A percentile compares a stretch with the other conserved stretches of the same genome.
Evolutionary conservation across 306 rosid genomes (phyloP).

Genomic region (Albizia julibrissin): DNA sequence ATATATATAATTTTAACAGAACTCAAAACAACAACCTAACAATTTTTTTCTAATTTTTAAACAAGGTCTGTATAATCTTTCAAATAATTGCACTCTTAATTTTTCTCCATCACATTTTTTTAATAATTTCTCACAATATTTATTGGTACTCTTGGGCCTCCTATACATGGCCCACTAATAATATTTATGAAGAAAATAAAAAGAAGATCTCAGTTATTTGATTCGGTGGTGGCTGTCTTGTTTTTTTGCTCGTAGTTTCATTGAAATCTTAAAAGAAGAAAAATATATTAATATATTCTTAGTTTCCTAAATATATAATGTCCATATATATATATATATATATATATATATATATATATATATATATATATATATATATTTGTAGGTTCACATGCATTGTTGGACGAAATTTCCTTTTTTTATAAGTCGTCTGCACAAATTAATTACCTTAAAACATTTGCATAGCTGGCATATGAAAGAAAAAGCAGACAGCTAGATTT

Average conservation of each 20-base stretch:
- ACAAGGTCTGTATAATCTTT: neutral
- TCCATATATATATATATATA: too few species aligned
- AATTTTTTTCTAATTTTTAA: neutral
- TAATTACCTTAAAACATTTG: neutral
- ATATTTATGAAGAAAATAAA: neutral
- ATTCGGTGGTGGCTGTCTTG: neutral
- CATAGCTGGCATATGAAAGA: neutral
- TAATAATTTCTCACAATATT: neutral
- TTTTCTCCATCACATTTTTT: neutral
- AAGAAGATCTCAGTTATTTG: neutral
- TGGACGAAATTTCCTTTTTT: neutral
- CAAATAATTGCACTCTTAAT: neutral
- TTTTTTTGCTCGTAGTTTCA: neutral
- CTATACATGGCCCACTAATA: neutral
- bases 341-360: too few species aligned
- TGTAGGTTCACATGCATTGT: neutral
- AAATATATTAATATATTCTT: neutral
- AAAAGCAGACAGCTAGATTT: neutral
- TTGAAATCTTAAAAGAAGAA: neutral
- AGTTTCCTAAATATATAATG: too few species aligned
- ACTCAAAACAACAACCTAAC: neutral
- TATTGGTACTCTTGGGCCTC: neutral
- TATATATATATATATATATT: too few species aligned
- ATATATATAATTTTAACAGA: neutral
- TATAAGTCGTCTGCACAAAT: neutral